phyloP scores from a whole-genome alignment of 2,329 filamentous ascomycete species.

The Sphaerulina vaccinii region DNA sequence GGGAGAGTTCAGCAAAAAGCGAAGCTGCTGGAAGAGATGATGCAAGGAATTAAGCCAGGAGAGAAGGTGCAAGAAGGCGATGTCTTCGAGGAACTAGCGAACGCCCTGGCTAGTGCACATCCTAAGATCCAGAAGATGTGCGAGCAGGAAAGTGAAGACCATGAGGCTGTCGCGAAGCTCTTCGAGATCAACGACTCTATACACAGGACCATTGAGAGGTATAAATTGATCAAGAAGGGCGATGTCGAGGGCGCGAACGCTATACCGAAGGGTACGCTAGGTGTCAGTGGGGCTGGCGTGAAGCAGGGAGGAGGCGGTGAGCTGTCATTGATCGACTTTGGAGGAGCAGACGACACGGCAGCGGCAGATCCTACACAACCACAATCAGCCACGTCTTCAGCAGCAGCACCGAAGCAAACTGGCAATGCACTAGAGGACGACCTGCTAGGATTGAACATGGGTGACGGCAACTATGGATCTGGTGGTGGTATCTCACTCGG shows the following conservation, averaged over 20 bases:
- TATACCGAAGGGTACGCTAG: constrained; percentile 77
- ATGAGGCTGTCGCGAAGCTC: constrained; percentile 90
- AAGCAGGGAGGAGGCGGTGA: constrained; percentile 70
- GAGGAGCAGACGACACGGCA: constrained; percentile 57
- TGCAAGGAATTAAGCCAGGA: constrained; percentile 78
- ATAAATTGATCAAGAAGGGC: constrained; percentile 93
- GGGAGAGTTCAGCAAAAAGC: constrained; percentile 95
- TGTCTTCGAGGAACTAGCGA: constrained; percentile 79
- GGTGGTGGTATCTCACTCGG: constrained; percentile 82
- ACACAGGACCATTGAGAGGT: constrained; percentile 91
- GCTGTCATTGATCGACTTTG: constrained; percentile 91
- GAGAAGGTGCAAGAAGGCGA: constrained; percentile 72
- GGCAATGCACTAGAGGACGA: constrained; percentile 80
- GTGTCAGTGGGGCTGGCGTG: constrained; percentile 62
- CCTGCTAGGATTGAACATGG: constrained; percentile 81
- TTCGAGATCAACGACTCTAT: constrained; percentile 99
- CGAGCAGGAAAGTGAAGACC: constrained; percentile 95
- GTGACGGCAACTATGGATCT: constrained; percentile 67
- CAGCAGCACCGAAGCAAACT: constrained; percentile 46
- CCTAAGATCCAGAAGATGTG: constrained; percentile 99
- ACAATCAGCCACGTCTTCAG: constrained; percentile 44
- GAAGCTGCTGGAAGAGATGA: constrained; percentile 83
- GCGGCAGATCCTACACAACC: constrained; percentile 13
- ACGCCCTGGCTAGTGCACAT: constrained; percentile 85
- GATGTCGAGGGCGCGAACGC: constrained; percentile 80